Evolutionary conservation across 2,329 filamentous ascomycete genomes (phyloP).

Genomic region (Pseudopithomyces chartarum): DNA sequence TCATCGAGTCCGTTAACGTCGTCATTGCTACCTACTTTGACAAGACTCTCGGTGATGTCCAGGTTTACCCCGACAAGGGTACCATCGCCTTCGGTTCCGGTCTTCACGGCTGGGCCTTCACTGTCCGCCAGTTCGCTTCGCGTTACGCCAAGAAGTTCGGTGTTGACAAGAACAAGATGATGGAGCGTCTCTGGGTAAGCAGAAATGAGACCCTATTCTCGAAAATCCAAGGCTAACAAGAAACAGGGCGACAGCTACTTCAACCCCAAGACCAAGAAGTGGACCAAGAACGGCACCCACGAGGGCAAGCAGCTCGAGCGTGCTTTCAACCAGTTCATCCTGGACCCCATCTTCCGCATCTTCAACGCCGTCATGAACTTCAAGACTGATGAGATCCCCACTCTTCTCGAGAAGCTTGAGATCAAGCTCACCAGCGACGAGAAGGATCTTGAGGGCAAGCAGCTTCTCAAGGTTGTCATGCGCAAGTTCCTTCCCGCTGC

Average conservation of each 20-base stretch:
- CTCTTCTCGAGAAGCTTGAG: constrained; percentile 87
- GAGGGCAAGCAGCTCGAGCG: constrained; percentile 93
- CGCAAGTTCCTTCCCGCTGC: constrained; percentile 98
- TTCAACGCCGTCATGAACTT: constrained; percentile 97
- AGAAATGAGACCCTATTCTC: neutral
- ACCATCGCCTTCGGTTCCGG: constrained; percentile 99
- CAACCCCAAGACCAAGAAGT: constrained; percentile 99
- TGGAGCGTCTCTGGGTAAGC: constrained; percentile 97
- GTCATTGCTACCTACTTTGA: constrained; percentile 99
- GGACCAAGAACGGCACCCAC: constrained; percentile 83
- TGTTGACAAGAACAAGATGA: constrained; percentile 99
- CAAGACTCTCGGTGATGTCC: constrained; percentile 94
- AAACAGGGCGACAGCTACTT: constrained; percentile 92
- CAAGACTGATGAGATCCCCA: constrained; percentile 90
- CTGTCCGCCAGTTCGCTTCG: constrained; percentile 93
- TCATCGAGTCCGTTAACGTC: constrained; percentile 99
- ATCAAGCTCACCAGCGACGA: constrained; percentile 90
- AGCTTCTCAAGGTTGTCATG: constrained; percentile 97
- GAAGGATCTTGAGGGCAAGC: constrained; percentile 94
- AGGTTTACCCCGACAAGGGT: constrained; percentile 97
- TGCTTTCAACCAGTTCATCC: constrained; percentile 99
- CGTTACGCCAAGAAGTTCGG: constrained; percentile 99
- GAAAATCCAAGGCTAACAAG: constrained; percentile 25
- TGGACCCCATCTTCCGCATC: constrained; percentile 99
- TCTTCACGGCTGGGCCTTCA: constrained; percentile 99